These are phyloP conservation scores for Suillus sp. DNA, from an alignment of 768 basidiomycete species.

Conservation along the genomic window DNA sequence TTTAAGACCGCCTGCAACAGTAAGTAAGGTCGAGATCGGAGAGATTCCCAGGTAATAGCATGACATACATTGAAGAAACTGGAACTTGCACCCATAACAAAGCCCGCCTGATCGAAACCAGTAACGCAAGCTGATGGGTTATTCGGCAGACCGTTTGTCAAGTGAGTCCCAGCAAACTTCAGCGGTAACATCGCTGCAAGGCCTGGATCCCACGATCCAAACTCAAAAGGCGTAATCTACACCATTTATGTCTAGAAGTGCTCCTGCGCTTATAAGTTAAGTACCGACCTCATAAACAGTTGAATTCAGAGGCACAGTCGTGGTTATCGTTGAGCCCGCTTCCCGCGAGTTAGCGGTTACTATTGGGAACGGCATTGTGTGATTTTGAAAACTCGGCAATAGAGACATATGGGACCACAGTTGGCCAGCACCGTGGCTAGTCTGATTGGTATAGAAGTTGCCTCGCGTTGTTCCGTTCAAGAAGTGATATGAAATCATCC, in stretches of 20 bases:
- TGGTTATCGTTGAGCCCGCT: slow-evolving; percentile 44
- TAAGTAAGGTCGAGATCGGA: not conserved
- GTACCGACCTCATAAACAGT: slow-evolving; percentile 59
- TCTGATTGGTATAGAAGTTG: slow-evolving; percentile 62
- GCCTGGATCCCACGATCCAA: slow-evolving; percentile 73
- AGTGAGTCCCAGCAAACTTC: slow-evolving; percentile 62
- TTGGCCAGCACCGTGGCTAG: slow-evolving; percentile 72
- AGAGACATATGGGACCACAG: slow-evolving; percentile 61
- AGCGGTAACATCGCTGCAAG: slow-evolving; percentile 71
- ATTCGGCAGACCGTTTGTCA: slow-evolving; percentile 56
- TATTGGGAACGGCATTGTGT: slow-evolving; percentile 66
- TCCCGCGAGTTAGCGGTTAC: slow-evolving; percentile 58
- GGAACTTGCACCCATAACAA: slow-evolving; percentile 76
- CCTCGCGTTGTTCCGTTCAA: slow-evolving; percentile 59
- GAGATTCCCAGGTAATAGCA: not conserved
- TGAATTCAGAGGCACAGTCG: slow-evolving; percentile 41
- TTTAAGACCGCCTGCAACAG: slow-evolving; percentile 51
- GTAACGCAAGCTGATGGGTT: slow-evolving; percentile 64
- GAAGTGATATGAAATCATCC: slow-evolving; percentile 74
- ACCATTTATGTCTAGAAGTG: slow-evolving; percentile 10
- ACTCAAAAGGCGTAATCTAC: slow-evolving; percentile 64
- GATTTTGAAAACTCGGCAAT: slow-evolving; percentile 52
- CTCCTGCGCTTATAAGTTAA: slow-evolving; percentile 16
- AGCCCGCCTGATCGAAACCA: slow-evolving; percentile 74
- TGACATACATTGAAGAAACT: slow-evolving; percentile 61